Evolutionary conservation across 805 yeast species (phyloP).

Genomic region (Starmerella vitae): DNA sequence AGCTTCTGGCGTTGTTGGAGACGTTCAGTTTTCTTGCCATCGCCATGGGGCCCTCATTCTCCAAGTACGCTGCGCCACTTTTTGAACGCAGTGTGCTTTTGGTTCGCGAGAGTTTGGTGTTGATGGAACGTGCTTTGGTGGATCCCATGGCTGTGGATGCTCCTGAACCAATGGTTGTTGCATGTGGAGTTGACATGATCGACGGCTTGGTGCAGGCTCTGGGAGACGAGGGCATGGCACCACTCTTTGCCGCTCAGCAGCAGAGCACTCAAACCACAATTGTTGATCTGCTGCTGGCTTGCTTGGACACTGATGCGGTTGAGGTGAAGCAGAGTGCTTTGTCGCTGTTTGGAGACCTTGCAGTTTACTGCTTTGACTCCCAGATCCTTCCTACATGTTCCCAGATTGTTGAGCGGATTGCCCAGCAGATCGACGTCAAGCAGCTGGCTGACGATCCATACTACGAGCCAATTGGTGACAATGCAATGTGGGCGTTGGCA

Average conservation of each 20-base stretch:
- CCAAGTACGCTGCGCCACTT: conserved; percentile 79
- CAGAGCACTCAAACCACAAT: conserved; percentile 36
- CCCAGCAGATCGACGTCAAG: conserved; percentile 38
- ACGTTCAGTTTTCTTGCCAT: conserved; percentile 89
- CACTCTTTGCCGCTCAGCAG: conserved; percentile 16
- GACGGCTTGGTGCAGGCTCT: conserved; percentile 92
- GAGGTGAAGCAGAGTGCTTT: conserved; percentile 92
- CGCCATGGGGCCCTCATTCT: conserved; percentile 66
- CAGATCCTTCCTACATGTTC: conserved; percentile 26
- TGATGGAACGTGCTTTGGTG: conserved; percentile 46
- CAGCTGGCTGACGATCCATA: conserved; percentile 34
- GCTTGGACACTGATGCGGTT: conserved; percentile 36
- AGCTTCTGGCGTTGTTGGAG: conserved; percentile 81
- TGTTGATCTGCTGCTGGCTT: conserved; percentile 36
- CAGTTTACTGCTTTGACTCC: conserved; percentile 41
- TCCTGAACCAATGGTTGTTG: conserved; percentile 82
- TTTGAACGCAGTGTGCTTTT: conserved; percentile 66
- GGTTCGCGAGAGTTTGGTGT: conserved; percentile 50
- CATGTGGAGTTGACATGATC: conserved; percentile 75
- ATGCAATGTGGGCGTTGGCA: conserved; percentile 90
- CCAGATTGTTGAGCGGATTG: conserved; percentile 32
- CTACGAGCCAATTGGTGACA: conserved; percentile 61
- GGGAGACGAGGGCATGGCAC: conserved; percentile 12
- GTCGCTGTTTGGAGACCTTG: conserved; percentile 83
- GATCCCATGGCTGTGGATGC: conserved; percentile 43